phyloP scores from a whole-genome alignment of 202 grass and related monocot genomes.

The Thinopyrum obtusiflorum region DNA sequence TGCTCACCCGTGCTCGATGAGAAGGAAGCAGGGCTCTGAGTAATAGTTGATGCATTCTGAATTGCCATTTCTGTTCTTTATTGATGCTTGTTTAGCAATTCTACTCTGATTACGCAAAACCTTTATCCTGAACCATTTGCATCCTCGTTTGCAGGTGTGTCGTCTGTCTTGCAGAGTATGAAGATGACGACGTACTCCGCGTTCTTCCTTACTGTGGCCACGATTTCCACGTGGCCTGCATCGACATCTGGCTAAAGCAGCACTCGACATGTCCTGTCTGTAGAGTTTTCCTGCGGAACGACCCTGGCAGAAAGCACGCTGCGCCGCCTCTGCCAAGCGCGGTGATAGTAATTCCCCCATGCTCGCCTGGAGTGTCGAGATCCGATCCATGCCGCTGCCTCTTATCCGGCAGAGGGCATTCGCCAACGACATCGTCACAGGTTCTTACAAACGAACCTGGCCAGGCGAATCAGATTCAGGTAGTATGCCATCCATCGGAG shows the following conservation, averaged over 20 bases:
- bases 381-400: conserved; percentile 56
- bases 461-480: conserved; percentile 38
- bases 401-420: conserved; percentile 34
- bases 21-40: not conserved
- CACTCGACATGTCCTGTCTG: conserved; percentile 61
- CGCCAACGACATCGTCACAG: conserved; percentile 28
- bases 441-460: conserved; percentile 39
- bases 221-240: conserved; percentile 13
- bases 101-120: not conserved
- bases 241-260: not conserved
- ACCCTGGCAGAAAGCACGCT: conserved; percentile 45
- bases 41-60: conserved; percentile 2
- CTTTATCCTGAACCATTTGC: conserved; percentile 1
- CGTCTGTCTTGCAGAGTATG: conserved; percentile 83
- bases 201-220: conserved; percentile 45
- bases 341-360: conserved; percentile 38
- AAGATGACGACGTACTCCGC: conserved; percentile 69
- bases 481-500: not conserved
- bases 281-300: conserved; percentile 73
- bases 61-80: not conserved
- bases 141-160: conserved; percentile 55
- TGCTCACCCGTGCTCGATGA: not conserved
- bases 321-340: conserved; percentile 17
- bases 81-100: not conserved
- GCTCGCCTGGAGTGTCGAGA: conserved; percentile 38